Evolutionary conservation across 2,329 filamentous ascomycete species (phyloP), one percentile per base, ranked within the genome.

Genomic region (Colletotrichum lupini): DNA sequence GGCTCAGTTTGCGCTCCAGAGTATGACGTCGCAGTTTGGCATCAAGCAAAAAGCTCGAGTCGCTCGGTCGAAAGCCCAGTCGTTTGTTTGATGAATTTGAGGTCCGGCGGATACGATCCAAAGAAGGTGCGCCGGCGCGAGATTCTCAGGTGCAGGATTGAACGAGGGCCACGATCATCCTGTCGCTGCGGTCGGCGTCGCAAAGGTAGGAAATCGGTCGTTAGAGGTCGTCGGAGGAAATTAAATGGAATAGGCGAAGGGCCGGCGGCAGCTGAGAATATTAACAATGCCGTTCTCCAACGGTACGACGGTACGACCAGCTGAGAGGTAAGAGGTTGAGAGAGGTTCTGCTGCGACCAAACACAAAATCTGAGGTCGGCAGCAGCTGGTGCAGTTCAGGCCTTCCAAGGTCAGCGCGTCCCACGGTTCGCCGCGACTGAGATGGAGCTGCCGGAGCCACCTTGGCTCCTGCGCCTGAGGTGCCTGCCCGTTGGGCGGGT

Each of bases 391-490:
- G 52, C 42, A 52, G 65, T 57, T 72, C 65, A 64, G 65, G 69
- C 63, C 58, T 67, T 55, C 60, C 53, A 58, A 35, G 59, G 67
- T 70, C 71, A 73, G 67, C 71, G 71, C 71, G 71, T 70, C 68
- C 66, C 67, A 73, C 60, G 67, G 67, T 60, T 70, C 56, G 71
- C 70, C 62, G 71, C 71, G 71, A 73, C 60, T 60, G 58, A 60
- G 67, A 72, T 72, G 69, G 69, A 73, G 71, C 71, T 73, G 60
- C 67, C 63, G 49, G 63, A 62, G 57, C 68, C 67, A 70, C 67
- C 55, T 64, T 69, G 60, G 59, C 60, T 55, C 58, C 12, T 61
- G 67, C 60, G 60, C 67, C 32, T 35, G 32, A 35, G 32, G 32
- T 35, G 32, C 32, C 67, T n/a, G 22, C 16, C 46, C 14, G 53